Base-by-base conservation (phyloP, 2,329 filamentous ascomycete genomes). In the Zymoseptoria crescenta region DNA sequence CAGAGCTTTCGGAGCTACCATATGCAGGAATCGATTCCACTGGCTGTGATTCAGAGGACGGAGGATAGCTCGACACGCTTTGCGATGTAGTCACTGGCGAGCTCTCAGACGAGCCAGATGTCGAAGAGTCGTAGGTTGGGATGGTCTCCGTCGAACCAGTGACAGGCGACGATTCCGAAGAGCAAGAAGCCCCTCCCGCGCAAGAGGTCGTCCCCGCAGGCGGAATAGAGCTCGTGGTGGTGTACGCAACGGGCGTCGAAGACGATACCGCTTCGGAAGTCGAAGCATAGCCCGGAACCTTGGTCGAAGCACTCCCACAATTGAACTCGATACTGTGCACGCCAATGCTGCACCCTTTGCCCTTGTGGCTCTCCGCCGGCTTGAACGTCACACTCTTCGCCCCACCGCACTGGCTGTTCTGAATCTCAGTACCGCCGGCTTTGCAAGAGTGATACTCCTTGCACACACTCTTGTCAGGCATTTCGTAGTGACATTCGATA, bases 401-500 rank as follows among this genome's bases (percentile, higher is more conserved):
- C 75, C 92, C 92, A 83, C 91, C 93, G 74, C 93, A 97, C 81
- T 96, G 91, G 62, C 79, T 84, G 83, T 96, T 96, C 76, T 84
- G 77, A 68, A 96, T 80, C 52, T 81, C 83, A 59, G 84, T 86
- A 69, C 89, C 89, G 16, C 80, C 77, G 57, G 81, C 78, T 64
- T 80, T 83, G 83, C 90, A 95, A 56, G 80, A 71, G 65, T 83
- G 79, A 63, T 83, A 85, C 69, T 95, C 88, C 78, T 89, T 93
- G 85, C 93, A 97, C 61, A 75, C 83, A 13, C 84, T 86, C 67
- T 89, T 89, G 73, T 93, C 89, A 1, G 85, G 82, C 91, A 96
- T 96, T 69, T 80, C 82, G 77, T 93, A 96, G 79, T 89, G 83
- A 79, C 96, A 91, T 75, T 93, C 86, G 56, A 97, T 59, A 64